Conservation (phyloP, 1,139 yeast species). For the Magnusiomyces magnusii region DNA sequence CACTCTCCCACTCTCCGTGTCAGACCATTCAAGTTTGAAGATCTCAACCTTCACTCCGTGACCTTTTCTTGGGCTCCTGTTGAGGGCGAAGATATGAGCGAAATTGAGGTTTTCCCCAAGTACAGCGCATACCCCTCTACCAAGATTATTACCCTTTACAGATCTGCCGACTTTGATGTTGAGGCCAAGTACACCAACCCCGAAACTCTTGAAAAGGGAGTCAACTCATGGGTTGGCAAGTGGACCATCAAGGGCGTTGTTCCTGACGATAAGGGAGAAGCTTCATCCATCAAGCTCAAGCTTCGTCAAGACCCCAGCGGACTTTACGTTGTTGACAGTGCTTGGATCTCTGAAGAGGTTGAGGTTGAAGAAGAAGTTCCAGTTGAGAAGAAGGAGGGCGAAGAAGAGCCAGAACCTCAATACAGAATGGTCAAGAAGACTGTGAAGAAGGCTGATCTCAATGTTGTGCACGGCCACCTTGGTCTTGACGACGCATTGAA, state of each 20-base stretch:
- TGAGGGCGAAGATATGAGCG: slow-evolving; percentile 81
- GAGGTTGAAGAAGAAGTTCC: slow-evolving; percentile 62
- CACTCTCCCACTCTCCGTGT: background rate
- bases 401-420: slow-evolving; percentile 62
- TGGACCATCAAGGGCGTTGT: slow-evolving; percentile 86
- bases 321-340: slow-evolving; percentile 86
- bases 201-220: slow-evolving; percentile 62
- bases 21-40: background rate
- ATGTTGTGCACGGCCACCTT: slow-evolving; percentile 50
- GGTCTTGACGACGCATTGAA: slow-evolving; percentile 56
- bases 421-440: slow-evolving; percentile 87
- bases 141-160: slow-evolving; percentile 87
- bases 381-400: slow-evolving; percentile 49
- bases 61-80: slow-evolving; percentile 95
- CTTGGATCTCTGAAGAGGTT: slow-evolving; percentile 90
- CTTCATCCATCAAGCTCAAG: slow-evolving; percentile 86
- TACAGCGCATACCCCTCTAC: slow-evolving; percentile 93
- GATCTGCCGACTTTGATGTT: slow-evolving; percentile 81
- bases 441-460: slow-evolving; percentile 82
- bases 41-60: slow-evolving; percentile 40
- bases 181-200: slow-evolving; percentile 81
- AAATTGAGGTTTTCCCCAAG: slow-evolving; percentile 93
- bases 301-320: slow-evolving; percentile 98
- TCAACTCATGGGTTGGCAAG: slow-evolving; percentile 58
- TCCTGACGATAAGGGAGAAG: slow-evolving; percentile 64